phyloP scores from a whole-genome alignment of 2,329 filamentous ascomycete species.

The Canariomyces notabilis region DNA sequence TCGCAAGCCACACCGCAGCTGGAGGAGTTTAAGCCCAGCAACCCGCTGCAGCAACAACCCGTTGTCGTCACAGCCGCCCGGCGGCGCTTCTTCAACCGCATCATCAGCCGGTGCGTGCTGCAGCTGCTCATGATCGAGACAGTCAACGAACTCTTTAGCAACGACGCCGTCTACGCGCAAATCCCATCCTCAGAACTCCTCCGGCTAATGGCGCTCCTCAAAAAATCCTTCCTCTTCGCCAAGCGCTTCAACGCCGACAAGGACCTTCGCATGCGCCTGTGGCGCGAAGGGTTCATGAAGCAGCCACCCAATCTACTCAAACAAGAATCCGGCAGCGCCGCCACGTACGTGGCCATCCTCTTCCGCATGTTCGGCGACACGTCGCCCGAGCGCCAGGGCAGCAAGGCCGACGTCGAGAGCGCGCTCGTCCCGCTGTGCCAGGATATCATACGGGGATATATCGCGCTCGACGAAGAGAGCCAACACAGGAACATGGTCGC shows the following conservation, averaged over 20 bases:
- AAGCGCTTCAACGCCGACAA: constrained; percentile 98
- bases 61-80: constrained; percentile 89
- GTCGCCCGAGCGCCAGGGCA: constrained; percentile 73
- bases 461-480: constrained; percentile 85
- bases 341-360: constrained; percentile 91
- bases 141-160: constrained; percentile 96
- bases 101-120: constrained; percentile 96
- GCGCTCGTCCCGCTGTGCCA: constrained; percentile 91
- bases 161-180: constrained; percentile 87
- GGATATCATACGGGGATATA: constrained; percentile 85
- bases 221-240: constrained; percentile 94
- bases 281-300: constrained; percentile 99
- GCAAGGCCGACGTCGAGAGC: constrained; percentile 76
- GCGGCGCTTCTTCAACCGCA: constrained; percentile 95
- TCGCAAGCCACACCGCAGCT: constrained; percentile 44
- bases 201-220: constrained; percentile 86
- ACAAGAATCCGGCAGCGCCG: constrained; percentile 88
- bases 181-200: constrained; percentile 89
- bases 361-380: constrained; percentile 97
- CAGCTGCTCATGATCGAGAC: constrained; percentile 99
- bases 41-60: constrained; percentile 76
- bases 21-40: constrained; percentile 82
- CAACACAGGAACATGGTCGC: constrained; percentile 96
- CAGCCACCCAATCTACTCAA: constrained; percentile 96
- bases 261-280: constrained; percentile 87